Base-by-base conservation (phyloP, 2,329 filamentous ascomycete species). In the Calonectria hongkongensis region DNA sequence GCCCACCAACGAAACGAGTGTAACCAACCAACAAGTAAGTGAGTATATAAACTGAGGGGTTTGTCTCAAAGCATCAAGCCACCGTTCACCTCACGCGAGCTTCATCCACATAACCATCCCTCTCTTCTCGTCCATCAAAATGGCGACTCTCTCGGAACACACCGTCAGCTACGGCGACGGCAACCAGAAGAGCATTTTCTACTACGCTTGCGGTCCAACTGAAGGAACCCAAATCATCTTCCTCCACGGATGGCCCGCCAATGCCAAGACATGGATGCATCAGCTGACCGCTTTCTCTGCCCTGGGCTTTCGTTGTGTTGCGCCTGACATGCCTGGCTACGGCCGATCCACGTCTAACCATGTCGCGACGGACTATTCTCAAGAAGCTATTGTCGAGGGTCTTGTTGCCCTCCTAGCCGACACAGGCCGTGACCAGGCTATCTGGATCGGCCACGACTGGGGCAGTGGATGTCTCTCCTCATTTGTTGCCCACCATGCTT, bases 371-470 rank as follows among this genome's bases (percentile, higher is more conserved):
- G 54, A 60, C 13, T 60, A 60, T 6, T 60, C 54, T 4, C 54
- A 60, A 25, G 54, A 60, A 15, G 18, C 54, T 2, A 60, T 60
- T 41, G 54, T 60, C 13, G 54, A 60, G 25, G 54, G 54, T 4
- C 54, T 60, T 28, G 54, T 60, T 25, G 54, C 54, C 12, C 54
- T 60, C 12, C 36, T 60, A 7, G 54, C 54, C 21, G 54, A 60
- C 33, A 60, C 54, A 8, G 54, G 54, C 15, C 54, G 54, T 18
- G 54, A 60, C 54, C 33, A 15, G 21, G 33, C 54, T 10, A 41
- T 60, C 36, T 60, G 54, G 54, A 13, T 60, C n/a, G 54, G n/a
- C 21, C 54, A 60, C 21, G 54, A 60, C 54, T 60, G 54, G 54
- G 54, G 54, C 33, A 21, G 30, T 28, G 54, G 54, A 5, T 60